These are phyloP conservation scores for Oryza glumipatula DNA, from an alignment of 176 grass and related monocot species.

Conservation along the genomic window DNA sequence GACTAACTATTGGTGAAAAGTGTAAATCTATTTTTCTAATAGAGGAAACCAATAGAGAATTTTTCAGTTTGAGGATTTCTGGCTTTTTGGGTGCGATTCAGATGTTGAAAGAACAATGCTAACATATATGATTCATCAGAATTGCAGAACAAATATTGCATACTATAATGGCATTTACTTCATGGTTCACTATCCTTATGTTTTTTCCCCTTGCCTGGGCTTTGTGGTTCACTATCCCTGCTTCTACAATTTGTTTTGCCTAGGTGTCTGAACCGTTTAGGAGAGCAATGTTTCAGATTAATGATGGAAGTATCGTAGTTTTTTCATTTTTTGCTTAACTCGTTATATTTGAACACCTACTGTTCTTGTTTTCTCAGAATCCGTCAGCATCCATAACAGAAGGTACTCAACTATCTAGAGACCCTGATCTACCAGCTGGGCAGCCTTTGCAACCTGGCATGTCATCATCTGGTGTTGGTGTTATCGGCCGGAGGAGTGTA, in stretches of 20 bases:
- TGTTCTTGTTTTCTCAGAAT: slow-evolving; percentile 48
- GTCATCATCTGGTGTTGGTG: slow-evolving; percentile 68
- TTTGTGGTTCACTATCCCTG: not conserved
- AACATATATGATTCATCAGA: not conserved
- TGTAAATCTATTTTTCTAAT: slow-evolving; percentile 7
- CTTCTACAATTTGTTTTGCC: not conserved
- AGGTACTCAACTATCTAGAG: slow-evolving; percentile 72
- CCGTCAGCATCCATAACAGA: slow-evolving; percentile 55
- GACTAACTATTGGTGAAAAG: not conserved
- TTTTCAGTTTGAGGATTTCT: slow-evolving; percentile 9
- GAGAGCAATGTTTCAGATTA: slow-evolving; percentile 1
- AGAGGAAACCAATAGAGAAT: not conserved
- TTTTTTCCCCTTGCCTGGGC: not conserved
- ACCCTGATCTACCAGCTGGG: slow-evolving; percentile 71
- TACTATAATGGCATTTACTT: not conserved
- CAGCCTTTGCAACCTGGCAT: slow-evolving; percentile 85
- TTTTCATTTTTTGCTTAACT: not conserved
- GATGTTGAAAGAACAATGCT: not conserved
- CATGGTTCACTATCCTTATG: not conserved
- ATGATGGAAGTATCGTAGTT: slow-evolving; percentile 3
- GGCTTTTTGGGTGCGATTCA: not conserved
- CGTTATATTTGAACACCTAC: slow-evolving; percentile 1
- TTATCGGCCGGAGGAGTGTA: slow-evolving; percentile 93
- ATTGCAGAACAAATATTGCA: not conserved
- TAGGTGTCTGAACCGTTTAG: not conserved